Conservation (phyloP, 306 rosid species). For the Quercus parvula region DNA sequence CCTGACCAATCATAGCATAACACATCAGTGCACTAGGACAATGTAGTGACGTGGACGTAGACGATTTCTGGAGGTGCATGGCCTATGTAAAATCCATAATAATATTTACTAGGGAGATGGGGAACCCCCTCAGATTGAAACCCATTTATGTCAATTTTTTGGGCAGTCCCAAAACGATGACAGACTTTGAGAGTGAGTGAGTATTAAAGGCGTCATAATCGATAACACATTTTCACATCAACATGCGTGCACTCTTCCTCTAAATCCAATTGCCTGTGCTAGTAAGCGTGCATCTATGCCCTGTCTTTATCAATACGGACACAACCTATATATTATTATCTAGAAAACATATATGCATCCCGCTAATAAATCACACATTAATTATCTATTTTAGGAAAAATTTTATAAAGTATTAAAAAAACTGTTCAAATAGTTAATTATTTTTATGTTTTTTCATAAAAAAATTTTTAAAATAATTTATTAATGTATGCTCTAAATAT, state of each 20-base stretch:
- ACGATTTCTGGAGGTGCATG: neutral
- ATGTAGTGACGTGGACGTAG: neutral
- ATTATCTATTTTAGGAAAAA: too few relatives aligned
- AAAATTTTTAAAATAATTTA: fast-evolving
- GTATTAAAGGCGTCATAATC: neutral
- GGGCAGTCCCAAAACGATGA: neutral
- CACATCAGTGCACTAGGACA: neutral
- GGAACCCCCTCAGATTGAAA: neutral
- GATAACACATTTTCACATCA: slow-evolving; percentile 14
- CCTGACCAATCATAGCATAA: neutral
- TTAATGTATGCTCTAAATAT: too few relatives aligned
- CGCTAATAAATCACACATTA: too few relatives aligned
- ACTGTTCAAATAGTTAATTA: too few relatives aligned
- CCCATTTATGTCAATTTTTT: neutral
- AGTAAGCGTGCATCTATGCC: too few relatives aligned
- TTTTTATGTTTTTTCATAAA: too few relatives aligned
- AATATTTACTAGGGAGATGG: too few relatives aligned
- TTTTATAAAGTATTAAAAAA: too few relatives aligned
- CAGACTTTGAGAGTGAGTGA: neutral
- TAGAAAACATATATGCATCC: too few relatives aligned
- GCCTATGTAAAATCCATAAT: neutral
- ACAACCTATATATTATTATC: too few relatives aligned
- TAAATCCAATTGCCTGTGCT: too few relatives aligned
- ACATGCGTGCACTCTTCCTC: slow-evolving; percentile 27
- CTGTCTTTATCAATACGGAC: too few relatives aligned